Evolutionary conservation across 441 rosid genomes (phyloP), one percentile per base, ranked within the genome.

Genomic region (Erodium texanum): DNA sequence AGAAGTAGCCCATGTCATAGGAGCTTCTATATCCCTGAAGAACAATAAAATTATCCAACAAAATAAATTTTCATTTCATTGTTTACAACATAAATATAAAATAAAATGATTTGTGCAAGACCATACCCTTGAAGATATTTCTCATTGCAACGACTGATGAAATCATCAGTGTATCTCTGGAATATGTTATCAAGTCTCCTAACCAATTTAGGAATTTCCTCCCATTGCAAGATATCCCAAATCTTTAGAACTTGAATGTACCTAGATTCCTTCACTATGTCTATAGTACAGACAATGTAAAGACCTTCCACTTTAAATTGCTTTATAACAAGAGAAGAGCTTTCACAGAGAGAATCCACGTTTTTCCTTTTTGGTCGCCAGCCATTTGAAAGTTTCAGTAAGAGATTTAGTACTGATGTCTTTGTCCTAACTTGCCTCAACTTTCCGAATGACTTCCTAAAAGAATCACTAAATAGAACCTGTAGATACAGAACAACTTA

Each of bases 111-210:
- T 29, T 10, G 24, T 7, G 62, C 18, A 16, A 18, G 19, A 11
- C 11, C 84, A 66, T 81, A 85, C 90, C 88, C 86, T 27, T 82
- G 79, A 34, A 84, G 36, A 48, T 65, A 66, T 76, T 75, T 85
- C 67, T 68, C 77, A 19, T 74, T 77, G 78, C 90, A 86, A 15
- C 22, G 78, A 10, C 43, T 64, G 9, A 84, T 62, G 65, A 68
- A 82, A 64, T 80, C 84, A 29, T 77, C 82, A 6, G 82, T 69
- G 36, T 78, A 70, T 20, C 22, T 71, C 19, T 24, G 59, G 68
- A 82, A 79, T 50, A 82, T 66, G 23, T 68, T 58, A 50, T 83
- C 80, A 12, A 83, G 77, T 19, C 79, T 76, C 67, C 70, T 67
- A n/a, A 65, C 69, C 73, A 82, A 16, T 61, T 52, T 73, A 2